These are phyloP conservation scores for Tetrastigma voinierianum DNA, from an alignment of 164 flowering plant genomes.

Conservation along the genomic window DNA sequence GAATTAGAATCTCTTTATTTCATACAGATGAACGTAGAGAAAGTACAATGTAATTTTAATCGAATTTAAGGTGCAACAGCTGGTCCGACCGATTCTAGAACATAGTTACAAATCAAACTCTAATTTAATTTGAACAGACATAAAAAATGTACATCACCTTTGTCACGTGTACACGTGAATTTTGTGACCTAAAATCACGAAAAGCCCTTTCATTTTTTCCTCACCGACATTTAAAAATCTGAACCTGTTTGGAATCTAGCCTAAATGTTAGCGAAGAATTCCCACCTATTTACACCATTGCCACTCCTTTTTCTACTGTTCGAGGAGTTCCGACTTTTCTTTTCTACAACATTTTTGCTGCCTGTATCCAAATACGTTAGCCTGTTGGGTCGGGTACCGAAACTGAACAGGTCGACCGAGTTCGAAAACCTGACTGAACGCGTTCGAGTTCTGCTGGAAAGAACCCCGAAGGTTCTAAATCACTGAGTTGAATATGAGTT, in stretches of 20 bases:
- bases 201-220: background rate
- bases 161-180: background rate
- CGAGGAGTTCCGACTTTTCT: no score
- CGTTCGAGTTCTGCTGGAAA: conserved; percentile 27
- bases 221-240: background rate
- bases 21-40: no score
- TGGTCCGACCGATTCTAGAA: no score
- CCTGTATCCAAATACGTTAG: conserved; percentile 32
- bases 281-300: conserved; percentile 21
- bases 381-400: conserved; percentile 36
- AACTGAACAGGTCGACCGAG: conserved; percentile 37
- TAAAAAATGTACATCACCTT: background rate
- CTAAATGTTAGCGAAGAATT: conserved; percentile 17
- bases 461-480: conserved; percentile 25
- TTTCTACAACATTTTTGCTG: conserved; percentile 18
- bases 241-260: conserved; percentile 6
- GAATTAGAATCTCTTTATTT: no score
- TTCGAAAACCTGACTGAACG: conserved; percentile 16
- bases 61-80: no score
- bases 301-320: background rate
- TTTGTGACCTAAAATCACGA: background rate
- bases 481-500: conserved; percentile 19
- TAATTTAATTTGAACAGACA: background rate
- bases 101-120: no score
- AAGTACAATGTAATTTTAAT: no score